Evolutionary conservation across 768 basidiomycete genomes (phyloP).

Genomic region (Leccinum olivaceopallidum): DNA sequence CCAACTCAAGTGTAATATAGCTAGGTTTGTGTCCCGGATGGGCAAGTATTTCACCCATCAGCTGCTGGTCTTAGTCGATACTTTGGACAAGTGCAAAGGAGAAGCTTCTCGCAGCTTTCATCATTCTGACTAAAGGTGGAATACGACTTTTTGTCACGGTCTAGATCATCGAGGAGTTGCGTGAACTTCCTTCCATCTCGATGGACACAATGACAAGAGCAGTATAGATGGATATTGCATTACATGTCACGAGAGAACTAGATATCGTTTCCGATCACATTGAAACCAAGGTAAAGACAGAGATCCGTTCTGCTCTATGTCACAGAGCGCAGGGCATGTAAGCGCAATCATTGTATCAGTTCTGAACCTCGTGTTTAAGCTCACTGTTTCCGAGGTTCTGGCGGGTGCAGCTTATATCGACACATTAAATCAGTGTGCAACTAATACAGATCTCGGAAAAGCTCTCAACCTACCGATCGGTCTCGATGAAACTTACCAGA

Average conservation of each 20-base stretch:
- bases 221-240: slow-evolving; percentile 12
- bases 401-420: slow-evolving; percentile 25
- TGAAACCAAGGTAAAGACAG: neutral
- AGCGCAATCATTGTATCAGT: neutral
- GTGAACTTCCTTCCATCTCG: slow-evolving; percentile 7
- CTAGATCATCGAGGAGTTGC: slow-evolving; percentile 11
- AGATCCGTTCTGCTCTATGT: slow-evolving; percentile 10
- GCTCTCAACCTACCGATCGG: slow-evolving; percentile 19
- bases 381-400: slow-evolving; percentile 19
- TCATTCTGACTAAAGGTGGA: neutral
- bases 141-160: slow-evolving; percentile 18
- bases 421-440: slow-evolving; percentile 11
- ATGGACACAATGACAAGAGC: slow-evolving; percentile 5
- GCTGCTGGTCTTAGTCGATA: slow-evolving; percentile 18
- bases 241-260: slow-evolving; percentile 16
- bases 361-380: neutral
- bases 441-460: slow-evolving; percentile 8
- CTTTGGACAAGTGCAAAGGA: slow-evolving; percentile 21
- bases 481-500: slow-evolving; percentile 22
- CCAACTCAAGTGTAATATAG: neutral
- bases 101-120: slow-evolving; percentile 11
- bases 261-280: slow-evolving; percentile 8
- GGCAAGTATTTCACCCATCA: neutral
- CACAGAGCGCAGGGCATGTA: slow-evolving; percentile 23
- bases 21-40: slow-evolving; percentile 1